phyloP scores from a whole-genome alignment of 345 rosid species.

The Dimocarpus longan region DNA sequence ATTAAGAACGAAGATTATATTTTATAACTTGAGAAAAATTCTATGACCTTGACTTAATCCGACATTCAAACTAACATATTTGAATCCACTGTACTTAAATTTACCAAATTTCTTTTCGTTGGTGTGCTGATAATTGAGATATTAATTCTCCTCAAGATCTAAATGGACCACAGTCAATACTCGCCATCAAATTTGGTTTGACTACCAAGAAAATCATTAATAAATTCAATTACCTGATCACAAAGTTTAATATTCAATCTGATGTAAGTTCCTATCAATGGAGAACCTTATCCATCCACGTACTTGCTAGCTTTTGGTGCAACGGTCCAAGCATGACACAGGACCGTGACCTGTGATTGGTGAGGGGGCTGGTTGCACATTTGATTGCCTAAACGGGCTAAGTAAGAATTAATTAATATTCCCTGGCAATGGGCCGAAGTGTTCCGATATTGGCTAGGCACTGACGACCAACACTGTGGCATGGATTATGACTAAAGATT shows the following conservation, averaged over 20 bases:
- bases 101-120: neutral
- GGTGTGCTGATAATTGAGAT: neutral
- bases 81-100: neutral
- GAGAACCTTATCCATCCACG: neutral
- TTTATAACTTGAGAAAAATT: no score
- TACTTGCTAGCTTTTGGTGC: no score
- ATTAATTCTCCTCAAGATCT: no score
- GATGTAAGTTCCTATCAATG: neutral
- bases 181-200: neutral
- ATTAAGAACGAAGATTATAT: neutral
- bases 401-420: neutral
- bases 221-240: neutral
- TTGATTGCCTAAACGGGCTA: slow-evolving; percentile 19
- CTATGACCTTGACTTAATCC: neutral
- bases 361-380: slow-evolving; percentile 8
- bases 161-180: no score
- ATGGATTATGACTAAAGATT: slow-evolving; percentile 25
- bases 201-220: neutral
- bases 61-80: neutral
- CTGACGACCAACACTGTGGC: slow-evolving; percentile 14
- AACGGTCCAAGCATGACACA: neutral
- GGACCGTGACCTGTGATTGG: slow-evolving; percentile 7
- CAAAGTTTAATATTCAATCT: neutral
- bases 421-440: slow-evolving; percentile 5
- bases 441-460: slow-evolving; percentile 10